Base-by-base conservation (phyloP, 495 filamentous ascomycete species). In the Xylaria bambusicola region DNA sequence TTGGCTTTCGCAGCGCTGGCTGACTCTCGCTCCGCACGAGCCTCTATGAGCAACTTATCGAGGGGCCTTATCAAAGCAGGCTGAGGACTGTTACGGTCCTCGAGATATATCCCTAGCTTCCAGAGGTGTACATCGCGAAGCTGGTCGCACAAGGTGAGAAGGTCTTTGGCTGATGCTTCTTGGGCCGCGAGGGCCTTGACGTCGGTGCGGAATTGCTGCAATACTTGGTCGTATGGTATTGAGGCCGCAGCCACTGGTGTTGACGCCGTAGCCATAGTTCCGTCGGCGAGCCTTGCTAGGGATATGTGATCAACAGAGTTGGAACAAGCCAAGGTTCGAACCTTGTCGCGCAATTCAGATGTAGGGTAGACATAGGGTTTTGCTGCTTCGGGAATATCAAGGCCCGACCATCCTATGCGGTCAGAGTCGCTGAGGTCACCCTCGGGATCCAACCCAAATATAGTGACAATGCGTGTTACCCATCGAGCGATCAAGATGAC, bases 31-130 rank as follows among this genome's bases (percentile, higher is more conserved):
- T 86, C 82, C 41, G 79, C 75, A 1, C 85, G 80, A 2, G 83
- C 83, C 35, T 84, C 83, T 41, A 83, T 69, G 42, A 92, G 76
- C 33, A 83, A 81, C 20, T 75, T 76, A 15, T 85, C 84, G 29
- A 74, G 66, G 75, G 9, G 84, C 83, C 41, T 86, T 84, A 44
- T 91, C 79, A 13, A 90, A 75, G 13, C 88, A 85, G 0, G 86
- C 82, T 41, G 73, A 73, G 52, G 77, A 24, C 50, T 47, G 18
- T 63, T 56, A 5, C 87, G 84, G 64, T 92, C 89, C 68, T 92
- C 89, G 26, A 92, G 84, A 61, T 89, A 88, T 55, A 92, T 81
- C 36, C 81, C 86, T 3, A 88, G 71, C 47, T 86, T 75, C 70
- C 86, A 88, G 46, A 92, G 81, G 47, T 85, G 78, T 10, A 80